Percentiles rank a stretch among this genome's conserved stretches.
phyloP scores from a whole-genome alignment of 2,329 filamentous ascomycete species.

The Fusarium pseudograminearum region DNA sequence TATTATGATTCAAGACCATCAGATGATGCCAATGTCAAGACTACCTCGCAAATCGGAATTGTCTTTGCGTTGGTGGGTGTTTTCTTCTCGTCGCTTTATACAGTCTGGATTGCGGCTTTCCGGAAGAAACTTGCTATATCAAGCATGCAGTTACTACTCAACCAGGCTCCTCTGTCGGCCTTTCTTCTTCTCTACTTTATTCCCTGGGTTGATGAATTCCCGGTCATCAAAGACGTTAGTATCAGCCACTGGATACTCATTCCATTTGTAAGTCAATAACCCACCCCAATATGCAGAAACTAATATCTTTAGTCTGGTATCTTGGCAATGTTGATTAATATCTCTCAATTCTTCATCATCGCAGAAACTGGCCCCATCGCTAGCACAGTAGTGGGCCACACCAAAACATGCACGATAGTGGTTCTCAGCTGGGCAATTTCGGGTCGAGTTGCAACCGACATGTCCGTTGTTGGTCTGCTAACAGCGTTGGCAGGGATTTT shows the following conservation, averaged over 20 bases:
- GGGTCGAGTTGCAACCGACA: slow-evolving; percentile 46
- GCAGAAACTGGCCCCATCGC: slow-evolving; percentile 72
- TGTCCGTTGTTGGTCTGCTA: background rate
- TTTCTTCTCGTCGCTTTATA: slow-evolving; percentile 74
- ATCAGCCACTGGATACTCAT: slow-evolving; percentile 66
- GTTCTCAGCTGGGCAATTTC: slow-evolving; percentile 69
- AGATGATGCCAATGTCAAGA: slow-evolving; percentile 47
- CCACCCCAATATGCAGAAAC: background rate
- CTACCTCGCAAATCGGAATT: slow-evolving; percentile 71
- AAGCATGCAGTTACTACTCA: slow-evolving; percentile 77
- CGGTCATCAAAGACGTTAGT: slow-evolving; percentile 50
- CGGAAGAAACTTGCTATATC: slow-evolving; percentile 74
- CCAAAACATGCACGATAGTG: slow-evolving; percentile 73
- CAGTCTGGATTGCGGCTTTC: slow-evolving; percentile 75
- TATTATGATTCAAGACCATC: slow-evolving; percentile 60
- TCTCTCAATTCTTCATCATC: slow-evolving; percentile 73
- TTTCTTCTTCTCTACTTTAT: slow-evolving; percentile 74
- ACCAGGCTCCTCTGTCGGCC: slow-evolving; percentile 73
- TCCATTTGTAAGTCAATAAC: slow-evolving; percentile 59
- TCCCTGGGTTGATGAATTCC: slow-evolving; percentile 69
- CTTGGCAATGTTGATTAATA: slow-evolving; percentile 74
- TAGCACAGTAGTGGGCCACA: slow-evolving; percentile 73
- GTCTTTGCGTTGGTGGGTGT: slow-evolving; percentile 74
- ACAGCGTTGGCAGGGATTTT: background rate
- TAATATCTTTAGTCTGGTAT: slow-evolving; percentile 64